Conservation (phyloP, 1,284 basidiomycete genomes). For the Rhodotorula mucilaginosa region DNA sequence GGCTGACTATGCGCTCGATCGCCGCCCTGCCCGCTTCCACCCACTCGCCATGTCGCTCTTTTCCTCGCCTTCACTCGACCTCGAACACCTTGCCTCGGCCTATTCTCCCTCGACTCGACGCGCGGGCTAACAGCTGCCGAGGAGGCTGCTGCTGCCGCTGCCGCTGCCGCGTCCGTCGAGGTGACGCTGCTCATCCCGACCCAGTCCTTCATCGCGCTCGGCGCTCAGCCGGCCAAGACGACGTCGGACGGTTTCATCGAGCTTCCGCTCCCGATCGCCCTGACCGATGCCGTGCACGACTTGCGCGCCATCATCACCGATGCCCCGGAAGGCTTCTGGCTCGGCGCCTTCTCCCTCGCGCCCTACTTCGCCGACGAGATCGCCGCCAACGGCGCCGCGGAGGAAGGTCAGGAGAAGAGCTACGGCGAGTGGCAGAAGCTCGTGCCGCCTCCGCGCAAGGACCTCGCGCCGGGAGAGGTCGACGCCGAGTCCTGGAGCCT, state of each 20-base stretch:
- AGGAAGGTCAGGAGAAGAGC: conserved; percentile 10
- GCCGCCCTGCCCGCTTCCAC: not conserved
- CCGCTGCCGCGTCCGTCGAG: conserved; percentile 12
- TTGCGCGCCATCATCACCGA: conserved; percentile 43
- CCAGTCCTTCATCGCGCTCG: conserved; percentile 27
- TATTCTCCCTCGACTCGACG: no score
- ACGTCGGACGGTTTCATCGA: conserved; percentile 25
- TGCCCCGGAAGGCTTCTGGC: conserved; percentile 47
- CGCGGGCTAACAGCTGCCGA: not conserved
- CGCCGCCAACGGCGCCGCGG: not conserved
- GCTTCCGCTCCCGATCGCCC: conserved; percentile 24
- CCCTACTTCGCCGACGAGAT: conserved; percentile 38
- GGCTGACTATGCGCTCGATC: no score
- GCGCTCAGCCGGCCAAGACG: conserved; percentile 6
- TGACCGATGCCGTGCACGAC: conserved; percentile 43
- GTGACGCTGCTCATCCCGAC: conserved; percentile 31
- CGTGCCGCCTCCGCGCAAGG: conserved; percentile 11
- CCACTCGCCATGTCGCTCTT: not conserved
- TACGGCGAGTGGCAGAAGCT: conserved; percentile 23
- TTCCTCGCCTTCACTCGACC: not conserved
- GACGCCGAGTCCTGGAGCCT: conserved; percentile 28
- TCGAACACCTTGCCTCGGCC: not conserved
- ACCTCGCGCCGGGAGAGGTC: conserved; percentile 8
- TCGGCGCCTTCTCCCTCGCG: conserved; percentile 44
- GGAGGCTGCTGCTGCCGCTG: not conserved